phyloP scores from a whole-genome alignment of 257 asterid species.

The Capsicum rhomboideum region DNA sequence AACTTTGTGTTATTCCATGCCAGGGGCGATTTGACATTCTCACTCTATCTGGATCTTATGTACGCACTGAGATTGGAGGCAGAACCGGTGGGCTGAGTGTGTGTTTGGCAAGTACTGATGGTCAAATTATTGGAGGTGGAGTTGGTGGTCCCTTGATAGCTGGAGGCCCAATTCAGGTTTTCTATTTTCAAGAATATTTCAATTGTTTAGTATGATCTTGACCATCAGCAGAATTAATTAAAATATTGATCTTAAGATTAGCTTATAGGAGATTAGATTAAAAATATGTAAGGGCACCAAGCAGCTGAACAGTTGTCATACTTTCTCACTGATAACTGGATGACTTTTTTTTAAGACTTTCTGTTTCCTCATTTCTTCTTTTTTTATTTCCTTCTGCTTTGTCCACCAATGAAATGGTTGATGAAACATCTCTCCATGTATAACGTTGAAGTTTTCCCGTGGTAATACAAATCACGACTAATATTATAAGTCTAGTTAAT shows the following conservation, averaged over 20 bases:
- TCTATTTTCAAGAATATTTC: not conserved
- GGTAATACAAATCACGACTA: not conserved
- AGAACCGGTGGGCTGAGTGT: constrained; percentile 52
- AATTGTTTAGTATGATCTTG: not conserved
- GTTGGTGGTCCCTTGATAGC: constrained; percentile 61
- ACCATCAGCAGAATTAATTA: not conserved
- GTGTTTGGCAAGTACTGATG: constrained; percentile 45
- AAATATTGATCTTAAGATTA: not conserved
- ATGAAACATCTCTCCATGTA: not conserved
- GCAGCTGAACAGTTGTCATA: not conserved
- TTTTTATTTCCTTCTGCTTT: not conserved
- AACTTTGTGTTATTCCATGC: not conserved
- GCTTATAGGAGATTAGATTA: not conserved
- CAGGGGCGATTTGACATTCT: constrained; percentile 60
- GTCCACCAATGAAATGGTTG: not conserved
- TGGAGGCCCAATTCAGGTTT: constrained; percentile 57
- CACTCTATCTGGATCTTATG: constrained; percentile 51
- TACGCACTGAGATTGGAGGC: constrained; percentile 45
- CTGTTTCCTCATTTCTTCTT: not conserved
- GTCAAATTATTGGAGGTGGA: constrained; percentile 66
- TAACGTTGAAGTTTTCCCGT: not conserved
- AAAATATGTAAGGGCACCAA: not conserved
- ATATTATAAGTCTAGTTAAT: not conserved
- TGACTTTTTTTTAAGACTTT: too few relatives aligned
- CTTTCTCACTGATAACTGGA: not conserved